These are phyloP conservation scores for Epichloe glyceriae DNA, from an alignment of 2,329 filamentous ascomycete genomes.

Conservation along the genomic window DNA sequence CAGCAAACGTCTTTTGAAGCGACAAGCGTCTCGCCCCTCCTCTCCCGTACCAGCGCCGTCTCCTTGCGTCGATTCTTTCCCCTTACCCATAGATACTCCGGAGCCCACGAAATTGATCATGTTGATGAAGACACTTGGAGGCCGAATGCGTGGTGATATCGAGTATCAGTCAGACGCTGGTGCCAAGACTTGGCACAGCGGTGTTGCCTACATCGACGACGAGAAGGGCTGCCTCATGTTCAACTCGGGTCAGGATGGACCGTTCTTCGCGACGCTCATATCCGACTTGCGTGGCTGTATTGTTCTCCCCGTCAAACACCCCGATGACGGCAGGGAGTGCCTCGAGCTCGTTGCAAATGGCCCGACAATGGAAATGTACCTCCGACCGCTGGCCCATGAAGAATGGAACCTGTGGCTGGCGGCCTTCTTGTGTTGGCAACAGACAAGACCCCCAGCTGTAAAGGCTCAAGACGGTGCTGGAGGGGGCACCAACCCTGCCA, in stretches of 20 bases:
- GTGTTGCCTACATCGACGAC: conserved; percentile 68
- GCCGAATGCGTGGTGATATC: conserved; percentile 66
- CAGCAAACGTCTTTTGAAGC: conserved; percentile 41
- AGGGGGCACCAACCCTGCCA: conserved; percentile 15
- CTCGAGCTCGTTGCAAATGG: conserved; percentile 40
- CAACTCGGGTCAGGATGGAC: conserved; percentile 53
- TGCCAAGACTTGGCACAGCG: conserved; percentile 50
- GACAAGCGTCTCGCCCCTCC: conserved; percentile 40
- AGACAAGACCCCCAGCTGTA: conserved; percentile 48
- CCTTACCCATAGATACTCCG: conserved; percentile 45
- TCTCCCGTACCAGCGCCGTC: conserved; percentile 41
- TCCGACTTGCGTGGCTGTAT: conserved; percentile 62
- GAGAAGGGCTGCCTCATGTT: conserved; percentile 63
- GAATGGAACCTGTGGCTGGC: conserved; percentile 73
- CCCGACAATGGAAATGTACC: conserved; percentile 45
- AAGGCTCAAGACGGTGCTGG: conserved; percentile 34
- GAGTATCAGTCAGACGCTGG: conserved; percentile 51
- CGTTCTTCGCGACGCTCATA: conserved; percentile 54
- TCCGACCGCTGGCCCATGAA: conserved; percentile 49
- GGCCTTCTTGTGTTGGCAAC: conserved; percentile 70
- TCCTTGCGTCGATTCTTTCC: conserved; percentile 47
- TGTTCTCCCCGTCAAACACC: conserved; percentile 42
- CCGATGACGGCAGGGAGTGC: conserved; percentile 32
- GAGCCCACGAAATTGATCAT: conserved; percentile 61
- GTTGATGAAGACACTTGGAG: conserved; percentile 66